phyloP scores from a whole-genome alignment of 495 filamentous ascomycete genomes.

The Aspergillus coremiiformis region DNA sequence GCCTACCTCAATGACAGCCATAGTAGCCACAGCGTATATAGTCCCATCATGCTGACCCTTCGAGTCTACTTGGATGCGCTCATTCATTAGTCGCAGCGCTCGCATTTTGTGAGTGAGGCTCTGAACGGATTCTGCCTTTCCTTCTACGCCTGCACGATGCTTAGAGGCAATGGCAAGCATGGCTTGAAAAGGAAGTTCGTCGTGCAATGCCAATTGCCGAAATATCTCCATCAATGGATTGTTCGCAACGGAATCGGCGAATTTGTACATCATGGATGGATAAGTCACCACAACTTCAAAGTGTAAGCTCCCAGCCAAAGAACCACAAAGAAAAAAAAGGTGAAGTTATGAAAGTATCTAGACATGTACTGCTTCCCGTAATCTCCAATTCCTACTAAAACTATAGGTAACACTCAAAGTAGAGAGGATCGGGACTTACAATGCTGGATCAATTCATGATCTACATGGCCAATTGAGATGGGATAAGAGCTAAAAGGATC shows the following conservation, averaged over 20 bases:
- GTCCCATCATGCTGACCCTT: constrained; percentile 18
- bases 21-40: constrained; percentile 25
- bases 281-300: constrained; percentile 21
- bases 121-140: constrained; percentile 21
- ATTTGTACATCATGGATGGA: constrained; percentile 29
- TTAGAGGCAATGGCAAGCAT: constrained; percentile 29
- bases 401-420: not conserved
- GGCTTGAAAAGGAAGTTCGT: constrained; percentile 22
- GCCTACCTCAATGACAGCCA: constrained; percentile 28
- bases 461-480: constrained; percentile 13
- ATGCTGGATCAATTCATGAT: constrained; percentile 24
- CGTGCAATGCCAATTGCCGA: constrained; percentile 20
- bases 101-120: constrained; percentile 27
- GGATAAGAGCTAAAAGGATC: constrained; percentile 23
- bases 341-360: too few relatives aligned
- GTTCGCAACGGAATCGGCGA: constrained; percentile 14
- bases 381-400: not conserved
- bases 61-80: constrained; percentile 18
- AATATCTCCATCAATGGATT: constrained; percentile 27
- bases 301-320: constrained; percentile 5
- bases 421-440: constrained; percentile 15
- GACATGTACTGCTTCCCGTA: not conserved
- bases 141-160: constrained; percentile 23
- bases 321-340: not conserved
- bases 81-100: constrained; percentile 22